Conservation (phyloP, 2,329 filamentous ascomycete genomes). For the Boeremia lycopersici region DNA sequence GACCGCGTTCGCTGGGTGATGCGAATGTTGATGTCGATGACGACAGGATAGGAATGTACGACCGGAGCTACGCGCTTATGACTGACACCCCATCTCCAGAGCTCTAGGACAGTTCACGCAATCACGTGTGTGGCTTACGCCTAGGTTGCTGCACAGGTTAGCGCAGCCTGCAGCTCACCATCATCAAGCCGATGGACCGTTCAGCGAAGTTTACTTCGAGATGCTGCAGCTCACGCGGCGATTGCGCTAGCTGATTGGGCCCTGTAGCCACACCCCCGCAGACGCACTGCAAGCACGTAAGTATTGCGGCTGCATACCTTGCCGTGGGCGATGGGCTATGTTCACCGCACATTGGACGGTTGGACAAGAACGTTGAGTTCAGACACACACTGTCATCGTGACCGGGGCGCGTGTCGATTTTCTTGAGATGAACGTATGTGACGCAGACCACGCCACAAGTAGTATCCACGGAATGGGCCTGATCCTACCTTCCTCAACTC, state of each 20-base stretch:
- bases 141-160: background rate
- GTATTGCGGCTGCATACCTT: conserved; percentile 26
- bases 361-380: conserved; percentile 12
- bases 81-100: too few relatives aligned
- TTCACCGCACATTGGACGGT: conserved; percentile 20
- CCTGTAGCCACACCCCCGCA: conserved; percentile 25
- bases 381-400: conserved; percentile 15
- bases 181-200: background rate
- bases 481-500: conserved; percentile 12
- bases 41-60: conserved; percentile 3
- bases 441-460: conserved; percentile 17
- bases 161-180: background rate
- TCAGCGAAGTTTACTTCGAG: background rate
- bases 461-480: conserved; percentile 9
- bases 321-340: background rate
- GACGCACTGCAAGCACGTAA: conserved; percentile 15
- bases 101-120: background rate
- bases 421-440: conserved; percentile 9
- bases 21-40: background rate
- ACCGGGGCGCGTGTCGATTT: conserved; percentile 9
- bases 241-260: conserved; percentile 12
- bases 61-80: background rate
- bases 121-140: conserved; percentile 4
- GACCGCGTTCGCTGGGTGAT: background rate
- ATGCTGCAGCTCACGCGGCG: conserved; percentile 11